These are phyloP conservation scores for Crucihimalaya himalaica DNA, from an alignment of 345 rosid genomes.

Conservation along the genomic window DNA sequence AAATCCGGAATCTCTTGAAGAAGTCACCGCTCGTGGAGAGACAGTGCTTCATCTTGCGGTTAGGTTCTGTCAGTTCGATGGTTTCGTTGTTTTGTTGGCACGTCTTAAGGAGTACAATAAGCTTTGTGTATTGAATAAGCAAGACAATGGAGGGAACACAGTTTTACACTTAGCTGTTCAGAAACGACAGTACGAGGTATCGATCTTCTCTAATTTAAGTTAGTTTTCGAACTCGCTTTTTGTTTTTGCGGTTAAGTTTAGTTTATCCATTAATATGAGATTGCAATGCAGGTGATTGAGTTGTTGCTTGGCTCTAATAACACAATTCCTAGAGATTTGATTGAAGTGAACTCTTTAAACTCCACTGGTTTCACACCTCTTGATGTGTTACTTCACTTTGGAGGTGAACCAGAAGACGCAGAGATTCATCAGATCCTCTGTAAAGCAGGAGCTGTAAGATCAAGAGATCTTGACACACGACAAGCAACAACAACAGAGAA, in stretches of 20 bases:
- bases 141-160: slow-evolving; percentile 40
- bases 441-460: slow-evolving; percentile 37
- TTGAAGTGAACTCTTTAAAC: slow-evolving; percentile 39
- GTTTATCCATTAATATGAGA: neutral
- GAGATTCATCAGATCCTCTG: slow-evolving; percentile 29
- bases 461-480: slow-evolving; percentile 5
- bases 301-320: slow-evolving; percentile 25
- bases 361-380: slow-evolving; percentile 38
- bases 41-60: slow-evolving; percentile 47
- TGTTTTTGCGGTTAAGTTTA: neutral
- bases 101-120: slow-evolving; percentile 30
- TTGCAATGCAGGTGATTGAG: slow-evolving; percentile 26
- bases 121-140: slow-evolving; percentile 33
- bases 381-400: slow-evolving; percentile 28
- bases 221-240: neutral
- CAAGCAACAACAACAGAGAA: neutral
- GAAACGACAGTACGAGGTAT: slow-evolving; percentile 45
- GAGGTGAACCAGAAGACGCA: slow-evolving; percentile 37
- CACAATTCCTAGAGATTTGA: slow-evolving; percentile 2
- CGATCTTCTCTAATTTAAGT: neutral
- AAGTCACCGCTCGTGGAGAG: slow-evolving; percentile 38
- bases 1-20: slow-evolving; percentile 32
- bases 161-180: slow-evolving; percentile 41
- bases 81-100: slow-evolving; percentile 34
- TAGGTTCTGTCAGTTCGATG: slow-evolving; percentile 41